phyloP scores from a whole-genome alignment of 106 monocot genomes.

The Platanthera zijinensis region DNA sequence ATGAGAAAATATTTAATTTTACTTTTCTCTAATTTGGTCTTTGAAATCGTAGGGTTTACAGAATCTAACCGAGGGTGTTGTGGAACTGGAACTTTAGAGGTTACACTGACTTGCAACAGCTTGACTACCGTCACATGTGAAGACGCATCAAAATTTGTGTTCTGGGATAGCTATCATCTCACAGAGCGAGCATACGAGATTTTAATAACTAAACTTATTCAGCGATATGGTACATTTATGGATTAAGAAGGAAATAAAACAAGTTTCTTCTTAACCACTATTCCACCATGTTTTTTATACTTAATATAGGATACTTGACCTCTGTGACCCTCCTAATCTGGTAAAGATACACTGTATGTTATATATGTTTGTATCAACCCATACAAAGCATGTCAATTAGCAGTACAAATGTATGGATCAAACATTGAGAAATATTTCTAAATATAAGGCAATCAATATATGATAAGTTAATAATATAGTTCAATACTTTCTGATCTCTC shows the following conservation, averaged over 20 bases:
- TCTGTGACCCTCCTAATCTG: background rate
- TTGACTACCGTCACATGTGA: slow-evolving; percentile 17
- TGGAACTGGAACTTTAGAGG: slow-evolving; percentile 36
- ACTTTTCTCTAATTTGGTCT: background rate
- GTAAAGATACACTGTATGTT: background rate
- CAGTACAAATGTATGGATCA: too few species aligned
- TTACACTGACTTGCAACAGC: slow-evolving; percentile 27
- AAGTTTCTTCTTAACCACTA: background rate
- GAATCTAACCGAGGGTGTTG: slow-evolving; percentile 39
- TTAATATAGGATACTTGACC: background rate
- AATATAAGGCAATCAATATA: too few species aligned
- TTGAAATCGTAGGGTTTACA: slow-evolving; percentile 22
- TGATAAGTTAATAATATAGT: too few species aligned
- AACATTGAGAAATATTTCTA: too few species aligned
- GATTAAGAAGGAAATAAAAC: background rate
- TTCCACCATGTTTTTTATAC: background rate
- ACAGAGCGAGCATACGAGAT: slow-evolving; percentile 29
- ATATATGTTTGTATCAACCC: too few species aligned
- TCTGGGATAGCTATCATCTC: slow-evolving; percentile 41
- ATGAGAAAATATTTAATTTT: background rate
- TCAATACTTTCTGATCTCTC: too few species aligned
- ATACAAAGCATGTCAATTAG: too few species aligned
- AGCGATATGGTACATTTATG: slow-evolving; percentile 13
- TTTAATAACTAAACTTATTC: slow-evolving; percentile 15
- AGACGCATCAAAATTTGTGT: slow-evolving; percentile 29